Evolutionary conservation across 2,329 filamentous ascomycete genomes (phyloP).

Genomic region (Cadophora sp.): DNA sequence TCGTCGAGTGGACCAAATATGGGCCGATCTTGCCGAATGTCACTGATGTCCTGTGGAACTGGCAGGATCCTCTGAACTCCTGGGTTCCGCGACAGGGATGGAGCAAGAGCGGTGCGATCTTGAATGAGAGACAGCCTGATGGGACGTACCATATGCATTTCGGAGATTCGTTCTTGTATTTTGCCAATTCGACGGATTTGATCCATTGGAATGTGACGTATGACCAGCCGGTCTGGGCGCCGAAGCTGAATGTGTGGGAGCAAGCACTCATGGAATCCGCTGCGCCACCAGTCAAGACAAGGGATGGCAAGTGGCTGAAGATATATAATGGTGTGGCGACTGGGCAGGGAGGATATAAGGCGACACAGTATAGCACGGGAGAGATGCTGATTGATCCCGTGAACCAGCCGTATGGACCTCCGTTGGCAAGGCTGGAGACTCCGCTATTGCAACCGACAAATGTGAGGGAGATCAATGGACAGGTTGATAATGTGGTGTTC

Average conservation of each 20-base stretch:
- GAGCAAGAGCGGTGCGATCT: constrained; percentile 41
- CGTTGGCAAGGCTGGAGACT: constrained; percentile 42
- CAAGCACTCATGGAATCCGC: constrained; percentile 45
- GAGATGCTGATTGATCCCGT: constrained; percentile 46
- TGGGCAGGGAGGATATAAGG: constrained; percentile 39
- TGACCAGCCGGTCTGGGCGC: constrained; percentile 36
- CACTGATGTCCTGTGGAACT: constrained; percentile 34
- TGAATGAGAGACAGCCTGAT: constrained; percentile 42
- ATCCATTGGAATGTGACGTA: constrained; percentile 42
- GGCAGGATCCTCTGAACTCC: constrained; percentile 31
- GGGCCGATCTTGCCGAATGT: constrained; percentile 40
- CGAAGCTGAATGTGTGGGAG: constrained; percentile 43
- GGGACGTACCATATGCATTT: constrained; percentile 46
- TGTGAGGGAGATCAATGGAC: constrained; percentile 41
- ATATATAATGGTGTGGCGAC: constrained; percentile 44
- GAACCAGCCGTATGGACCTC: constrained; percentile 36
- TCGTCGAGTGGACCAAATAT: constrained; percentile 46
- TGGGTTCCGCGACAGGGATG: constrained; percentile 27
- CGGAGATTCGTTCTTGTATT: constrained; percentile 45
- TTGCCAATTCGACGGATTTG: constrained; percentile 43
- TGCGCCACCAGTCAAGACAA: constrained; percentile 44
- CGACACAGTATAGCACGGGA: constrained; percentile 43
- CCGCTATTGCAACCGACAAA: constrained; percentile 42
- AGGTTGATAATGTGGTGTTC: constrained; percentile 45
- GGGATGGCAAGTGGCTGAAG: constrained; percentile 44